Evolutionary conservation across 129 eudicot species (phyloP), one percentile per base, ranked within the genome.

Genomic region (Saussurea involucrata): DNA sequence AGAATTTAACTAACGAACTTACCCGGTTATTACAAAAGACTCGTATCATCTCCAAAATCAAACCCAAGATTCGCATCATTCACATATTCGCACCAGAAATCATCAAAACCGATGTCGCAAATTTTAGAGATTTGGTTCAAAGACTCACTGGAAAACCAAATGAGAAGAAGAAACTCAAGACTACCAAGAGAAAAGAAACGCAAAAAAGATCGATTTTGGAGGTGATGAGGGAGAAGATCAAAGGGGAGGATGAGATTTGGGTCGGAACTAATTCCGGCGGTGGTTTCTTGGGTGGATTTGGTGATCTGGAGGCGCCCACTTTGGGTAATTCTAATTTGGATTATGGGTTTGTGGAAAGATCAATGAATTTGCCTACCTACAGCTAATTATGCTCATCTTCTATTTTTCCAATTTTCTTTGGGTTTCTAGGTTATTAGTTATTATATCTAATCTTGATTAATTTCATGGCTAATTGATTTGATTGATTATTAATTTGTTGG

Each of bases 31-130:
- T n/a, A n/a, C n/a, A n/a, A n/a, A n/a, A n/a, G n/a, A n/a, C 98
- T 24, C 97, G 68, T 25, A 76, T 83, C 27, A 89, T 93, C 74
- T 81, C 97, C 22, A 93, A 93, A 83, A 28, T 73, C 46, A 89
- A 89, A 84, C 98, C 98, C 29, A 93, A 90, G 75, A 90, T 93
- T 53, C 92, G 98, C 73, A 93, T 93, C 66, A 93, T 93, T 69
- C 98, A 93, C 91, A 87, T 93, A 37, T 90, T 88, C 24, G 97
- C 98, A 65, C 98, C 98, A 0, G 98, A 93, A 82, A 89, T 93
- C 76, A 93, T 93, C 86, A 88, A 93, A 66, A 93, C 98, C 8
- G 98, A 90, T 75, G 97, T 83, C 0, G 95, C 84, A 0, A 93
- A 93, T 74, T 93, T 93, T 86, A 77, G 98, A 34, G 98, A 93